Conservation (phyloP, 148 eudicot genomes). For the Arbutus unedo region DNA sequence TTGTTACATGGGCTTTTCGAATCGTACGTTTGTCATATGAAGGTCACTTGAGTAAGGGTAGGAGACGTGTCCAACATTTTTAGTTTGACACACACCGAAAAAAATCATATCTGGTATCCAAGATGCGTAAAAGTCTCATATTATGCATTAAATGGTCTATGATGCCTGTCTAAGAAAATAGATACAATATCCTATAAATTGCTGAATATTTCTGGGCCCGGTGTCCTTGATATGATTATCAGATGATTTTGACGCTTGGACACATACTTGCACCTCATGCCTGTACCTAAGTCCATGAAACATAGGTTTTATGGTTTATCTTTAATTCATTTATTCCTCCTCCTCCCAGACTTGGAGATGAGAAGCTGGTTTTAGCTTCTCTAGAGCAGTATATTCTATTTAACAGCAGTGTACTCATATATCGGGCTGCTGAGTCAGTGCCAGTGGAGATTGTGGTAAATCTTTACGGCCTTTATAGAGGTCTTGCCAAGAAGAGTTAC, state of each 20-base stretch:
- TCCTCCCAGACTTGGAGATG: constrained; percentile 69
- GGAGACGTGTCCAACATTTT: background rate
- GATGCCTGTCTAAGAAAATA: background rate
- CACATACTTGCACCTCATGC: background rate
- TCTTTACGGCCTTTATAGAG: constrained; percentile 71
- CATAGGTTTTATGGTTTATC: background rate
- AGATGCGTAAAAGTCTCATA: background rate
- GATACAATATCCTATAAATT: background rate
- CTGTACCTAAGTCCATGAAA: background rate
- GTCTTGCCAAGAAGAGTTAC: constrained; percentile 59
- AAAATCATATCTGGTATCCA: background rate
- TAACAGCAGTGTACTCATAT: constrained; percentile 47
- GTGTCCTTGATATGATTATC: background rate
- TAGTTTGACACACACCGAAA: background rate
- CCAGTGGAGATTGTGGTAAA: constrained; percentile 45
- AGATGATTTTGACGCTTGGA: background rate
- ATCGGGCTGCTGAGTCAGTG: constrained; percentile 35
- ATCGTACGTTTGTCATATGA: background rate
- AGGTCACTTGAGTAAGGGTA: background rate
- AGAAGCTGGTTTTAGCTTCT: constrained; percentile 76
- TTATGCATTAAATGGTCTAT: background rate
- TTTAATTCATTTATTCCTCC: constrained; percentile 8
- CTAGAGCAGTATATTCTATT: constrained; percentile 87
- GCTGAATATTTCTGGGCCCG: background rate
- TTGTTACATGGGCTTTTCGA: background rate